Conservation (phyloP, 225 moss, liverwort and hornwort species). For the Physcomitrellopsis africana region DNA sequence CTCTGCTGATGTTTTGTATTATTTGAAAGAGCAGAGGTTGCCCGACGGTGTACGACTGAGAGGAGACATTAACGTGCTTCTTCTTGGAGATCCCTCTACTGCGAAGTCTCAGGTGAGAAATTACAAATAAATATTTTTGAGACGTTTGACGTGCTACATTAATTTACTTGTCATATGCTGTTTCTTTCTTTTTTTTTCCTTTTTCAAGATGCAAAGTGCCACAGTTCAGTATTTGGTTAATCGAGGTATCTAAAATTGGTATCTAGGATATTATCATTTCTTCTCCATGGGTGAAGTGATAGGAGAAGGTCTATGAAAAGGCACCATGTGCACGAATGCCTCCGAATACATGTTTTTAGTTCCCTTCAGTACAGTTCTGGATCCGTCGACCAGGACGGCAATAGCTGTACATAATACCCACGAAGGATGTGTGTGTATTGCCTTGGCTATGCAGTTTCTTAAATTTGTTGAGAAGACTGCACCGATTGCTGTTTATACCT, state of each 20-base stretch:
- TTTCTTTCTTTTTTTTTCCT: not conserved
- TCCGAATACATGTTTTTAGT: not conserved
- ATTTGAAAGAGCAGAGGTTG: conserved; percentile 57
- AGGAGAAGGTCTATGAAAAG: not conserved
- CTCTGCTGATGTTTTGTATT: not conserved
- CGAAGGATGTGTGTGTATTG: conserved; percentile 1
- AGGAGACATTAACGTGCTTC: conserved; percentile 96
- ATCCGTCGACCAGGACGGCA: not conserved
- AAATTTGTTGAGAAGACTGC: conserved; percentile 98
- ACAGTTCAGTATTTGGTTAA: not conserved
- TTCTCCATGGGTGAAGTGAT: not conserved
- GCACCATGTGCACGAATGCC: not conserved
- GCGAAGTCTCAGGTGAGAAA: conserved; percentile 86
- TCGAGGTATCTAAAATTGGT: not conserved
- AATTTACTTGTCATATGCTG: not conserved
- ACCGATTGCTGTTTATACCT: conserved; percentile 96
- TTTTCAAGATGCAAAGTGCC: not conserved
- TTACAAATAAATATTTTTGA: not conserved
- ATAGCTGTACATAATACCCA: not conserved
- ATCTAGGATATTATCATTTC: not conserved
- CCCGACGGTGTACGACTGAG: conserved; percentile 83
- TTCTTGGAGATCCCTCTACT: conserved; percentile 94
- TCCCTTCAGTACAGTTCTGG: not conserved
- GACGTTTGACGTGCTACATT: not conserved
- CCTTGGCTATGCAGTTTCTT: conserved; percentile 70